Evolutionary conservation across 768 basidiomycete genomes (phyloP), one percentile per base, ranked within the genome.

Genomic region (Gelatoporia subvermispora): DNA sequence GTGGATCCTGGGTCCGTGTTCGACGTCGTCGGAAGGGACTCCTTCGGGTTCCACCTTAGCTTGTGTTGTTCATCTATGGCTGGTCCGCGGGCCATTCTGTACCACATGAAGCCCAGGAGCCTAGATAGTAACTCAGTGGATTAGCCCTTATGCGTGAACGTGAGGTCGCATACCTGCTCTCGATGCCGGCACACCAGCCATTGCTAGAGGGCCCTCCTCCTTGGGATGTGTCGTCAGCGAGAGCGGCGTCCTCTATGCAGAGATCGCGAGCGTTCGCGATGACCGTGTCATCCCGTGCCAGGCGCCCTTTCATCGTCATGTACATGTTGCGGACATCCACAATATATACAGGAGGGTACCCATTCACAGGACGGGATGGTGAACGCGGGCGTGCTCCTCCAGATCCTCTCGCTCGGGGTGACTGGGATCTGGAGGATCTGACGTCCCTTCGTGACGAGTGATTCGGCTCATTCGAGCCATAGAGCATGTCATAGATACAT

Each of bases 401-500:
- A 15, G 34, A 17, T n/a, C 21, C 3, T 25, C 44, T 35, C 9
- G 37, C 42, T 8, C 38, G n/a, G 13, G 54, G 54, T 21, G 54
- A 56, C 16, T 41, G 23, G 2, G 54, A 52, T 4, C 54, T 47
- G 10, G 34, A 44, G 8, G 48, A 53, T 35, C 21, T 31, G 13
- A 13, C 17, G 15, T 3, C 25, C 22, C 4, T 37, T 17, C 34
- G 16, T 7, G 23, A 48, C 35, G 3, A 31, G 8, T 17, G n/a
- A 28, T 34, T 13, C n/a, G 15, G 24, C 5, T 31, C 28, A 13
- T 31, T 7, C 13, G 28, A 25, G 11, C 3, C 25, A 20, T 61
- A 57, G 11, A 73, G 44, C 8, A 74, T 50, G 8, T 64, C 60
- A 47, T 56, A 63, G 34, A 81, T 60, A 2, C 75, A 75, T 9